Base-by-base conservation (phyloP, 208 protist genomes). In the Strigomonas culicis region DNA sequence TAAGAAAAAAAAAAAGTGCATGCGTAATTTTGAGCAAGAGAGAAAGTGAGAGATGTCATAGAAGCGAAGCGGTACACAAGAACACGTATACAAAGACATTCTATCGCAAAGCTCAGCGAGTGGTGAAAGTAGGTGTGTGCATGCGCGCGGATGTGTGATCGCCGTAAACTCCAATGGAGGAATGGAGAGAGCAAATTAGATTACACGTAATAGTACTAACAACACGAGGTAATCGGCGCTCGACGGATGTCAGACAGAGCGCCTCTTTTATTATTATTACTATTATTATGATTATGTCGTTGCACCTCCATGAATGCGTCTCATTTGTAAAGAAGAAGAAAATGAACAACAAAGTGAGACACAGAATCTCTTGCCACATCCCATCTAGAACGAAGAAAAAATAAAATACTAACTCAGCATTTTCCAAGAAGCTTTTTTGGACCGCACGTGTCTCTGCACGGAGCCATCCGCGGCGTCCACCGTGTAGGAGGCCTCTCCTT, bases 391-490 rank as follows among this genome's bases (percentile, higher is more conserved):
- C 52, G 32, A 24, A 39, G 47, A n/a, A 44, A 34, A 32, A 34
- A 4, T 51, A 25, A 11, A 11, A 2, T 30, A n/a, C 57, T 83
- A 94, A 1, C 62, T 77, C 6, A 95, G 80, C 90, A 93, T 93
- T 34, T 71, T 68, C 90, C 90, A 96, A 10, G 86, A 93, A 39
- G 80, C 70, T 63, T 93, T 96, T 25, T 71, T 61, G 4, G 74
- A 79, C 58, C 86, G 81, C 25, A 91, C 74, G 65, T 78, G 88
- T 32, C 85, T 77, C 76, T 86, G 75, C 30, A 93, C 74, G 19
- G 71, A 80, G 30, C 88, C 91, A 39, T 94, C 85, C 4, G 71
- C 77, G 11, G 79, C 91, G 60, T 96, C 88, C 4, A 96, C 86
- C 11, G 84, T 72, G 64, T 96, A 96, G 17, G 84, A 82, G 1